phyloP scores from a whole-genome alignment of 257 asterid species.

The Solanum tarapatanum region DNA sequence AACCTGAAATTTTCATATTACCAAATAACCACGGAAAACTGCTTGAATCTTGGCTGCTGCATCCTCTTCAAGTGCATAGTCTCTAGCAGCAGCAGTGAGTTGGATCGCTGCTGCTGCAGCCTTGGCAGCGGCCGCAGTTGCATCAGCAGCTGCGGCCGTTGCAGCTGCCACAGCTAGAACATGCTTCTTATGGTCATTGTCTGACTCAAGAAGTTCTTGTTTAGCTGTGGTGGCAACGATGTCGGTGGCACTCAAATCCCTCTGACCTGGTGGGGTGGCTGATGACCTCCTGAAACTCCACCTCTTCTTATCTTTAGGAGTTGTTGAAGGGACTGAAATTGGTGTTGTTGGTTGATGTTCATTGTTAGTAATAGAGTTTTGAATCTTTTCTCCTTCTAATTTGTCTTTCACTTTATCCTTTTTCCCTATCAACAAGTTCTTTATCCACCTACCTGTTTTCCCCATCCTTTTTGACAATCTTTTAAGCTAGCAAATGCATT shows the following conservation, averaged over 20 bases:
- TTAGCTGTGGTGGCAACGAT: not conserved
- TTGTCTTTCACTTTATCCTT: constrained; percentile 37
- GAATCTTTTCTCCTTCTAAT: not conserved
- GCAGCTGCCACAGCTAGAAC: constrained; percentile 62
- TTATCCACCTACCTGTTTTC: constrained; percentile 79
- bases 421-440: constrained; percentile 60
- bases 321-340: constrained; percentile 34
- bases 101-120: constrained; percentile 68
- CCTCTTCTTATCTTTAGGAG: constrained; percentile 69
- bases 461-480: constrained; percentile 52
- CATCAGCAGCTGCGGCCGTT: constrained; percentile 62
- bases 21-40: constrained; percentile 68
- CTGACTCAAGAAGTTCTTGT: constrained; percentile 10
- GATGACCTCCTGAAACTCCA: constrained; percentile 98
- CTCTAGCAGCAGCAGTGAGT: constrained; percentile 31
- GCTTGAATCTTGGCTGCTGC: constrained; percentile 76
- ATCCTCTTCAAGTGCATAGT: constrained; percentile 27
- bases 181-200: constrained; percentile 36
- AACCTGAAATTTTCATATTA: not conserved
- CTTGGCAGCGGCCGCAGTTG: constrained; percentile 60
- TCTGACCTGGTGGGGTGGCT: constrained; percentile 39
- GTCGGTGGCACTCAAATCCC: not conserved
- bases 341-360: constrained; percentile 39
- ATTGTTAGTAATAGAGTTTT: not conserved
- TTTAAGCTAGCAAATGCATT: not conserved